Evolutionary conservation across 495 filamentous ascomycete species (phyloP), one percentile per base, ranked within the genome.

Genomic region (Haplographium delicatum): DNA sequence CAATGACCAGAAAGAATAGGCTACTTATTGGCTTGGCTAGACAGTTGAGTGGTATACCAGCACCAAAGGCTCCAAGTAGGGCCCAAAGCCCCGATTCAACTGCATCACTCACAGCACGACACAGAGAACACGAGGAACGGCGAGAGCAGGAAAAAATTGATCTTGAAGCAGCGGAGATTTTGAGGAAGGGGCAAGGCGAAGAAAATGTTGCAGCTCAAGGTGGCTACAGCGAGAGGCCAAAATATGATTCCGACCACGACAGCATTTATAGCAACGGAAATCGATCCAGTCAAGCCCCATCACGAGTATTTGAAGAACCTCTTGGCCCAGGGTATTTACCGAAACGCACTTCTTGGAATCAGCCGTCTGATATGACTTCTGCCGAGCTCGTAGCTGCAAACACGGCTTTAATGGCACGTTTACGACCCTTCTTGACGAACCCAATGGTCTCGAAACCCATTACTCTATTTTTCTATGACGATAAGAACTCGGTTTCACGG

Each of bases 381-480:
- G 78, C 83, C 11, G 87, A 96, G 61, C 68, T 96, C 3, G 72
- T 83, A 0, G 68, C 83, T 41, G 89, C 91, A 5, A 96, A 99
- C 61, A 74, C 81, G 2, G 85, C 91, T 60, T 72, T 99, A 9
- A 88, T 95, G 82, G 81, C 87, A 37, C 74, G 93, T 48, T 73
- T 97, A 10, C 83, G 81, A 26, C 93, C 94, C 9, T 99, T 99
- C 59, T 71, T 97, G 66, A 85, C 86, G 1, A 89, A 80, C 22
- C 89, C 93, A 0, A 66, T 91, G 47, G 72, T 80, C 3, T 76
- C 82, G 35, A 71, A 78, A 26, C 81, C 88, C 2, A 83, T 99
- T 22, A 96, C 89, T 1, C 71, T 93, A 1, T 96, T 96, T 69
- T 95, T 97, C 68, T 97, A 89, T 69, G 89, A 95, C 51, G 81